Percentiles rank a stretch among this genome's conserved stretches.
Evolutionary conservation across 2,329 filamentous ascomycete species (phyloP).

Genomic region (Cercospora sp.): DNA sequence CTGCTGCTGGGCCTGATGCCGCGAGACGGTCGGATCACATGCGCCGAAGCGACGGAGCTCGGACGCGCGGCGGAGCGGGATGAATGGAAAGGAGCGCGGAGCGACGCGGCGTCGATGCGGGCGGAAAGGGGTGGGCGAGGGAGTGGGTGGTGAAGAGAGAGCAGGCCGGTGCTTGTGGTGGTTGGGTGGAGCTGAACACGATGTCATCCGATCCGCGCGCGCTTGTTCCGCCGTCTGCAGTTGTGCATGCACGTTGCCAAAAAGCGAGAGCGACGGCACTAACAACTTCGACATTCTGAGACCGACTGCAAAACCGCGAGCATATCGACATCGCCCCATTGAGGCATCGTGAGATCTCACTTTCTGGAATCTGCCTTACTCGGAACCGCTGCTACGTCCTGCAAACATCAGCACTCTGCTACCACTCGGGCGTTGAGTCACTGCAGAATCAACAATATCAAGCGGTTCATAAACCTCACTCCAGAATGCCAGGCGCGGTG

Average conservation of each 20-base stretch:
- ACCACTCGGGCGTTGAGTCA: not conserved
- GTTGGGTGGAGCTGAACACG: slow-evolving; percentile 10
- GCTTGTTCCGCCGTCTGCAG: not conserved
- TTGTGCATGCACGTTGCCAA: not conserved
- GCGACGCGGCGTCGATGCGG: not conserved
- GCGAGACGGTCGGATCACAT: not conserved
- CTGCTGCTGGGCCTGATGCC: not conserved
- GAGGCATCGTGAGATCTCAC: not conserved
- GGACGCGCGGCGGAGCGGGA: not conserved
- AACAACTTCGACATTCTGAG: not conserved
- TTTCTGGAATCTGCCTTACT: no score
- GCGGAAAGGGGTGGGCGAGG: not conserved
- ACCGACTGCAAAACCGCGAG: not conserved
- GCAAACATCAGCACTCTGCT: not conserved
- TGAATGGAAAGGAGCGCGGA: not conserved
- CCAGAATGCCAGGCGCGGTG: slow-evolving; percentile 58
- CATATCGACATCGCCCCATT: not conserved
- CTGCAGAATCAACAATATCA: slow-evolving; percentile 7
- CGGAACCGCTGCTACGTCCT: not conserved
- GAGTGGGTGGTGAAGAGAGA: not conserved
- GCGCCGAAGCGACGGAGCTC: not conserved
- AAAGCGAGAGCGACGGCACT: slow-evolving; percentile 5
- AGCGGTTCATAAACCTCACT: not conserved
- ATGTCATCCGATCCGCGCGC: slow-evolving; percentile 10
- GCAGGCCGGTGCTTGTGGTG: not conserved